These are phyloP conservation scores for Diaporthe humulicola DNA, from an alignment of 2,329 filamentous ascomycete species.

Conservation along the genomic window DNA sequence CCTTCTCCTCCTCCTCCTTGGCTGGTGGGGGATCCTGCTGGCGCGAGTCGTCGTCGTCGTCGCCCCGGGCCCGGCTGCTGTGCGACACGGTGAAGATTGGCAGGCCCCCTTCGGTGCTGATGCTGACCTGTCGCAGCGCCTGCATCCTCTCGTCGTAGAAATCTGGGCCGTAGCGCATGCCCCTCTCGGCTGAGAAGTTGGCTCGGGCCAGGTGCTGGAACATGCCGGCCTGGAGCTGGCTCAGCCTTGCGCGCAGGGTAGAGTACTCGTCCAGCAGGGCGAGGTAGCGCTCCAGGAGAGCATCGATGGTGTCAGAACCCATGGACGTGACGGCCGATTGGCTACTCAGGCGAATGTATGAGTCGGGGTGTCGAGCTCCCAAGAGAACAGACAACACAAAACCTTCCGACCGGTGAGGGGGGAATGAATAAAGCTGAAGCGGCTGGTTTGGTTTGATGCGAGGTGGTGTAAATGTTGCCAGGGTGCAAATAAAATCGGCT, in stretches of 20 bases:
- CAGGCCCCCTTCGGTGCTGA: constrained; percentile 41
- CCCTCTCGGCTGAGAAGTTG: constrained; percentile 77
- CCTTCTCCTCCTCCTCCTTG: not conserved
- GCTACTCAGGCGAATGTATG: not conserved
- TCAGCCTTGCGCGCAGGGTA: constrained; percentile 66
- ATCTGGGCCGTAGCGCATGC: constrained; percentile 76
- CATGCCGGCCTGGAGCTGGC: constrained; percentile 66
- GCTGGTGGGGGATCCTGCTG: not conserved
- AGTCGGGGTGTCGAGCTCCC: not conserved
- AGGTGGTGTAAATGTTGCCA: not conserved
- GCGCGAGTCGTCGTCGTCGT: not conserved
- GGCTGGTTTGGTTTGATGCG: not conserved
- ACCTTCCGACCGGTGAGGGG: not conserved
- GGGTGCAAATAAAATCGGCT: constrained; percentile 21
- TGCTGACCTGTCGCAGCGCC: constrained; percentile 62
- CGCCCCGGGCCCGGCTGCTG: not conserved
- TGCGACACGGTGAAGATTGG: constrained; percentile 44
- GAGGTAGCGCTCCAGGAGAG: constrained; percentile 75
- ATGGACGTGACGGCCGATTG: constrained; percentile 43
- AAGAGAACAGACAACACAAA: not conserved
- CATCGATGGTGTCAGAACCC: constrained; percentile 65
- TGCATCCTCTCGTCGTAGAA: constrained; percentile 82
- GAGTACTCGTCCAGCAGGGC: constrained; percentile 76
- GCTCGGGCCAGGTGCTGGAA: constrained; percentile 77
- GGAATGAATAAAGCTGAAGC: constrained; percentile 3